phyloP scores from a whole-genome alignment of 2,329 filamentous ascomycete genomes.

The Rhinocladiella mackenziei region DNA sequence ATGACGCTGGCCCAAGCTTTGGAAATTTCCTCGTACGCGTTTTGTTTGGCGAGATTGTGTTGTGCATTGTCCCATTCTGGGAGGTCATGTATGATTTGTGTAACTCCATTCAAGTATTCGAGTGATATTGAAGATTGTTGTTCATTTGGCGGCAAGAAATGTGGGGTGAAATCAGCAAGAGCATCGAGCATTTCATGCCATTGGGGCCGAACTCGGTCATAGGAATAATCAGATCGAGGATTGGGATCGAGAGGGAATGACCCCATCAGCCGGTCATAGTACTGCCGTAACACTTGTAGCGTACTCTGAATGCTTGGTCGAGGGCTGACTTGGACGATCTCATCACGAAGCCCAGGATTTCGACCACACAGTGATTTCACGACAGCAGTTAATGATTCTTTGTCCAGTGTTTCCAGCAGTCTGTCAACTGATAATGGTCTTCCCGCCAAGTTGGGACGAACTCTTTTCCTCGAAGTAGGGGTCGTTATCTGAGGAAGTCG shows the following conservation, averaged over 20 bases:
- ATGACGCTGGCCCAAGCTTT: slow-evolving; percentile 91
- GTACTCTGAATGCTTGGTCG: slow-evolving; percentile 80
- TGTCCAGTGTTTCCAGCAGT: slow-evolving; percentile 90
- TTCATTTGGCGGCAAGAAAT: slow-evolving; percentile 91
- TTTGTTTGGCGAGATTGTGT: slow-evolving; percentile 88
- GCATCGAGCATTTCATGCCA: slow-evolving; percentile 80
- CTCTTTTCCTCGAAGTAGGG: slow-evolving; percentile 63
- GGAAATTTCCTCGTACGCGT: slow-evolving; percentile 92
- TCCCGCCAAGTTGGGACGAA: slow-evolving; percentile 65
- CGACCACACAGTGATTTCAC: slow-evolving; percentile 89
- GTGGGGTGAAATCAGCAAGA: slow-evolving; percentile 87
- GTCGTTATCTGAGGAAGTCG: slow-evolving; percentile 65
- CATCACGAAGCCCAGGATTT: slow-evolving; percentile 77
- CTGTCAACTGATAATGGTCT: slow-evolving; percentile 65
- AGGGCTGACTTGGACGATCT: slow-evolving; percentile 79
- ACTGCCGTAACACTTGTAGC: slow-evolving; percentile 73
- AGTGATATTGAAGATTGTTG: slow-evolving; percentile 77
- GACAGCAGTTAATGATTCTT: slow-evolving; percentile 74
- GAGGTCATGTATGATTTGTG: slow-evolving; percentile 80
- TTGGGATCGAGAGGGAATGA: slow-evolving; percentile 84
- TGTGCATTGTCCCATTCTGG: slow-evolving; percentile 87
- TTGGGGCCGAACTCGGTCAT: slow-evolving; percentile 82
- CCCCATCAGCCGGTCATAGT: slow-evolving; percentile 71
- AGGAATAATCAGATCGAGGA: slow-evolving; percentile 84
- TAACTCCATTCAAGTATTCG: slow-evolving; percentile 83